These are phyloP conservation scores for Trichoderma semiorbis DNA, from an alignment of 2,329 filamentous ascomycete genomes.

Conservation along the genomic window DNA sequence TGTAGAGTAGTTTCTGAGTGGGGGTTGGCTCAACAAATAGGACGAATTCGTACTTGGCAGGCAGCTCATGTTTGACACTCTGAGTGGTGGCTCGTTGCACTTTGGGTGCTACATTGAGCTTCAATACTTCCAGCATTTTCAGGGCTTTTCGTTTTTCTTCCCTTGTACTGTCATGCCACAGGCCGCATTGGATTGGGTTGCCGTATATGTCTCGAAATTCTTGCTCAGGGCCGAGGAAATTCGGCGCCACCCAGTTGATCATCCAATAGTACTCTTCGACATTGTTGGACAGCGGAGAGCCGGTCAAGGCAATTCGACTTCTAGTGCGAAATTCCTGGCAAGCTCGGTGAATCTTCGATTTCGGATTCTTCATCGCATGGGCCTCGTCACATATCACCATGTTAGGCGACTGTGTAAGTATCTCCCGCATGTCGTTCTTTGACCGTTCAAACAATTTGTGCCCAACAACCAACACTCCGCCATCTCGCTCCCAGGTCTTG, in stretches of 20 bases:
- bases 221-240: slow-evolving; percentile 64
- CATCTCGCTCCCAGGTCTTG: slow-evolving; percentile 56
- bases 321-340: slow-evolving; percentile 61
- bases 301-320: slow-evolving; percentile 78
- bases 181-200: slow-evolving; percentile 68
- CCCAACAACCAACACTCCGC: slow-evolving; percentile 74
- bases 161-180: slow-evolving; percentile 60
- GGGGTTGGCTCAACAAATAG: slow-evolving; percentile 67
- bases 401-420: slow-evolving; percentile 59
- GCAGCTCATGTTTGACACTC: slow-evolving; percentile 63
- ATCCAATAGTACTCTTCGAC: slow-evolving; percentile 82
- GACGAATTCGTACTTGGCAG: slow-evolving; percentile 76
- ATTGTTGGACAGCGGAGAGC: slow-evolving; percentile 81
- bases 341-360: slow-evolving; percentile 49
- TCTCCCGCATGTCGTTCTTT: slow-evolving; percentile 31
- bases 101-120: slow-evolving; percentile 70
- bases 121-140: slow-evolving; percentile 67
- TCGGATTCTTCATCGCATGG: slow-evolving; percentile 69
- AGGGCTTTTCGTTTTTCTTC: slow-evolving; percentile 56
- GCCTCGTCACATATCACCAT: slow-evolving; percentile 85
- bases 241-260: slow-evolving; percentile 81
- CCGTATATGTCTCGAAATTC: slow-evolving; percentile 72
- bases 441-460: slow-evolving; percentile 52
- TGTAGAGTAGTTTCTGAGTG: slow-evolving; percentile 63
- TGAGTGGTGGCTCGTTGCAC: slow-evolving; percentile 70